Conservation (phyloP, 2,329 filamentous ascomycete genomes). For the Xylaria sp. region DNA sequence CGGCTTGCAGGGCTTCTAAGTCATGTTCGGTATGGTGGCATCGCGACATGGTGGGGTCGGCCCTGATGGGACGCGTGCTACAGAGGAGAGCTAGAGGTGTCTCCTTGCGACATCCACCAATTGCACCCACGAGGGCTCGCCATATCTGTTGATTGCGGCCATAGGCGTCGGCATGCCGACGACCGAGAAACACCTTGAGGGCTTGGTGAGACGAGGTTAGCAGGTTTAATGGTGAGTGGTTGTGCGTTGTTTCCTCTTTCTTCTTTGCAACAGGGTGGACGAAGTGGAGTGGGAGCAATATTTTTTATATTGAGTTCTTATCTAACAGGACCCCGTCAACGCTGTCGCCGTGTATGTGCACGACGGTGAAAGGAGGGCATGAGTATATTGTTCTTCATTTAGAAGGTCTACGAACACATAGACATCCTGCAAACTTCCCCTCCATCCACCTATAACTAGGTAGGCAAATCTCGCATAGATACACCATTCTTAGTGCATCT, state of each 20-base stretch:
- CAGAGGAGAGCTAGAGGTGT: slow-evolving; percentile 21
- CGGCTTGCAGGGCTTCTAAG: slow-evolving; percentile 34
- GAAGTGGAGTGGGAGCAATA: slow-evolving; percentile 26
- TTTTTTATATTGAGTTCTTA: slow-evolving; percentile 26
- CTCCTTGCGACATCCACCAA: slow-evolving; percentile 34
- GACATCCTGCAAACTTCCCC: too few relatives aligned
- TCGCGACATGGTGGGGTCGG: slow-evolving; percentile 37
- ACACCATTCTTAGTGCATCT: too few relatives aligned
- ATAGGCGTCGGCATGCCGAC: slow-evolving; percentile 12
- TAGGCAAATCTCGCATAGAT: too few relatives aligned
- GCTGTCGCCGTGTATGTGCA: neutral
- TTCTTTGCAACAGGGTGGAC: neutral
- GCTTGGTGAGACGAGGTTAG: slow-evolving; percentile 11
- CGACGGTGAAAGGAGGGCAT: neutral
- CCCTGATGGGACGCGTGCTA: slow-evolving; percentile 23
- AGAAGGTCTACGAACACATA: neutral
- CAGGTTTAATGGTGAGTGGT: neutral
- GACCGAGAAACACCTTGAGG: slow-evolving; percentile 7
- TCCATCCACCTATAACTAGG: too few relatives aligned
- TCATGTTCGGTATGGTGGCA: slow-evolving; percentile 39
- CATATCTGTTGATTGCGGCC: slow-evolving; percentile 21
- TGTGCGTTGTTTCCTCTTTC: too few relatives aligned
- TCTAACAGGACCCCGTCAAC: slow-evolving; percentile 14
- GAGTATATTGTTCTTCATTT: slow-evolving; percentile 4
- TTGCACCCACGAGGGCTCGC: slow-evolving; percentile 32